Evolutionary conservation across 177 flowering plant species (phyloP), one percentile per base, ranked within the genome.

Genomic region (Vitis hybrid): DNA sequence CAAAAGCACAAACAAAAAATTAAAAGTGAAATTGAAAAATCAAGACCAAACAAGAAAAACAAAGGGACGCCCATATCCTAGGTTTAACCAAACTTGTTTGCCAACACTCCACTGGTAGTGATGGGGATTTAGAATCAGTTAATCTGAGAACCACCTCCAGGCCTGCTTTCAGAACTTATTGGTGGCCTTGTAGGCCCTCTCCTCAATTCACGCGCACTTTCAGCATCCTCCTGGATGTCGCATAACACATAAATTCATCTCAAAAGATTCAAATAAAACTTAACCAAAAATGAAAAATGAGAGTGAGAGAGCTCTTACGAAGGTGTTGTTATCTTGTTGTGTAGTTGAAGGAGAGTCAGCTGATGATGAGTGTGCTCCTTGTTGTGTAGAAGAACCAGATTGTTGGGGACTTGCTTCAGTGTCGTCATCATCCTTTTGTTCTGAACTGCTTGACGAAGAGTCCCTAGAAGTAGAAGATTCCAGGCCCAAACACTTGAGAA

Each of bases 131-230:
- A 40, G 46, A 40, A 18, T 62, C 15, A 64, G 52, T 64, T 64
- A 52, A 2, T 50, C 57, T 64, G 56, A 50, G 56, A 15, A 19
- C 46, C 56, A 19, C 67, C 30, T 48, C 67, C 67, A 7, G 46
- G 46, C 46, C 46, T 5, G 7, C 8, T 40, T 40, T 40, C 46
- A 5, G 56, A 19, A 8, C n/a, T 48, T 9, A 64, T 64, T 3
- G 67, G 67, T 50, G 67, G 56, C 16, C 67, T 64, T 64, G 56
- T 55, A 19, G 67, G 66, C 8, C 19, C 3, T 64, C 54, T 48
- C 32, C 65, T 46, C 2, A 21, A 16, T 4, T 1, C 14, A 6
- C 67, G 14, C 14, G 11, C 24, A 11, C n/a, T 50, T 49, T 9
- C 54, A 51, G 2, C 67, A 50, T 50, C n/a, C 24, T 64, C 67